A percentile compares a stretch with the other conserved stretches of the same genome.
Evolutionary conservation across 2,329 filamentous ascomycete genomes (phyloP).

Genomic region (Monosporascus sp.): DNA sequence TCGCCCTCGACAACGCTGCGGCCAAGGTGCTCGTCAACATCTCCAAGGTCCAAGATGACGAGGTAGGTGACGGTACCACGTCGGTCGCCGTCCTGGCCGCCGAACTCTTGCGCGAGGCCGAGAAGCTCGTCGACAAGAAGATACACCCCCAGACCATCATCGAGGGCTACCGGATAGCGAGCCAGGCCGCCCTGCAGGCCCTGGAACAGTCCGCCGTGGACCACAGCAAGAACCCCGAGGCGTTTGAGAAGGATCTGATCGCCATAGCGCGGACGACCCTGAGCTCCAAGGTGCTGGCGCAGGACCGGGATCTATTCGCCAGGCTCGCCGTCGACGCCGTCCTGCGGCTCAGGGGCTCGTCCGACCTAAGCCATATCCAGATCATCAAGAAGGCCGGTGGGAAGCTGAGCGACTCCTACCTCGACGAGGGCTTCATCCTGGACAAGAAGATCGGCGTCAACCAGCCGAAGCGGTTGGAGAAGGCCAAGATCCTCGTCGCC

Average conservation of each 20-base stretch:
- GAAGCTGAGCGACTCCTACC: slow-evolving; percentile 94
- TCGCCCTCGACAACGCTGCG: slow-evolving; percentile 95
- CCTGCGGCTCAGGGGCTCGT: slow-evolving; percentile 80
- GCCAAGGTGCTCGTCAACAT: slow-evolving; percentile 99
- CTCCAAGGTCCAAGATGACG: slow-evolving; percentile 98
- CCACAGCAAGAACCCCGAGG: slow-evolving; percentile 75
- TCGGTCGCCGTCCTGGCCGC: slow-evolving; percentile 95
- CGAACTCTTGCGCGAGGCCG: slow-evolving; percentile 90
- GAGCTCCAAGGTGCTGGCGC: slow-evolving; percentile 92
- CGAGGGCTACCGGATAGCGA: slow-evolving; percentile 97
- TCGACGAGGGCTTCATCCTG: slow-evolving; percentile 96
- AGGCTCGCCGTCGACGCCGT: slow-evolving; percentile 88
- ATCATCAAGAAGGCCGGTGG: slow-evolving; percentile 99
- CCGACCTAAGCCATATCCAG: slow-evolving; percentile 95
- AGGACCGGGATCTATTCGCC: slow-evolving; percentile 90
- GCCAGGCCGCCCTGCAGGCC: slow-evolving; percentile 77
- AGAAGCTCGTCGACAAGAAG: slow-evolving; percentile 96
- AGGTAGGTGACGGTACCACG: slow-evolving; percentile 96
- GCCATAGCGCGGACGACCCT: slow-evolving; percentile 92
- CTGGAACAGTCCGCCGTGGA: slow-evolving; percentile 82
- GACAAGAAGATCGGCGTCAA: slow-evolving; percentile 99
- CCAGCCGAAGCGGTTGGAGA: slow-evolving; percentile 94
- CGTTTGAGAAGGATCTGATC: slow-evolving; percentile 84
- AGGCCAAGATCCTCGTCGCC: slow-evolving; percentile 95
- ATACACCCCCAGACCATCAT: slow-evolving; percentile 99